A percentile compares a stretch with the other conserved stretches of the same genome.
Evolutionary conservation across 176 grass and related monocot genomes (phyloP).

Genomic region (Rhynchospora tenuis): DNA sequence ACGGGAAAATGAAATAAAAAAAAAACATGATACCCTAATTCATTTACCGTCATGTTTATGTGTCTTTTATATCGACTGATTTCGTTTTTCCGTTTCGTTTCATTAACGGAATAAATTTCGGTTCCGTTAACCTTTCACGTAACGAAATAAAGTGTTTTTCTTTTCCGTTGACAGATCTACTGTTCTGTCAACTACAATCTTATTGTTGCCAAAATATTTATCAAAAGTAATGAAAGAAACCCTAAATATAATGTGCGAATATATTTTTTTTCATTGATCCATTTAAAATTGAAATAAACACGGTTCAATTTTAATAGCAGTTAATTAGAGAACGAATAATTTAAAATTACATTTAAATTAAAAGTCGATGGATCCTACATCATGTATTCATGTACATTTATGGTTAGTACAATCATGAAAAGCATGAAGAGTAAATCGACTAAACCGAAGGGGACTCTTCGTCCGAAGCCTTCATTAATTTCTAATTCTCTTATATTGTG

Average conservation of each 20-base stretch:
- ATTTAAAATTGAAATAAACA: not conserved
- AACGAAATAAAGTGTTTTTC: not conserved
- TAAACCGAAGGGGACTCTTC: no score
- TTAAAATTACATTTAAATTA: not conserved
- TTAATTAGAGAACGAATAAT: not conserved
- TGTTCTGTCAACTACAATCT: not conserved
- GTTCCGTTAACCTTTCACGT: not conserved
- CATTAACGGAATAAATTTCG: no score
- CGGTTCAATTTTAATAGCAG: not conserved
- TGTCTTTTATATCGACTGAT: no score
- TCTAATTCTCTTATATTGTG: no score
- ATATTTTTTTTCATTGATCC: not conserved
- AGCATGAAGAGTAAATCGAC: no score
- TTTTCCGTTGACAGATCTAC: not conserved
- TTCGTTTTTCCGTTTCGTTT: not conserved
- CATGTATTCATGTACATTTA: no score
- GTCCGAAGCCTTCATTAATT: no score
- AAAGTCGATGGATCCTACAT: no score
- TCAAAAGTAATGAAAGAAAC: not conserved
- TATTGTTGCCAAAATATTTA: not conserved
- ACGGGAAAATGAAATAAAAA: no score
- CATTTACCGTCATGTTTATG: no score
- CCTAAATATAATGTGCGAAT: not conserved
- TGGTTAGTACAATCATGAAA: no score
- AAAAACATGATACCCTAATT: no score